Conservation (phyloP, 163 green algal genomes). For the Prototheca wickerhamii region DNA sequence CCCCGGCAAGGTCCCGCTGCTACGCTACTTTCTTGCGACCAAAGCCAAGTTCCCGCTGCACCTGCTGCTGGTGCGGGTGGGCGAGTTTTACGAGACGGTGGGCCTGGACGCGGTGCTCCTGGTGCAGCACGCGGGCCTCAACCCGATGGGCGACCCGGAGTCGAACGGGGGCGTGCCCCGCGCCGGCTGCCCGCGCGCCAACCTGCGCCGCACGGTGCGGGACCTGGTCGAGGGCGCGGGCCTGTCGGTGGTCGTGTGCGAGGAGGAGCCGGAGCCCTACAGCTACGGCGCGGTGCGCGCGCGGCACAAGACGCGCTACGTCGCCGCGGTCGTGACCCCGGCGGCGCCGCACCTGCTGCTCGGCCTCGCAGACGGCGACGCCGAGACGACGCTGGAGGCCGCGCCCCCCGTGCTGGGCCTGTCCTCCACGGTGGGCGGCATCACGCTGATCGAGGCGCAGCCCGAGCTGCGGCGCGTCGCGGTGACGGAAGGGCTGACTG, state of each 20-base stretch:
- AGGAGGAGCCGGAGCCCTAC: constrained; percentile 34
- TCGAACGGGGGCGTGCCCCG: constrained; percentile 32
- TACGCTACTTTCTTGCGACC: constrained; percentile 21
- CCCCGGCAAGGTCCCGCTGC: constrained; percentile 21
- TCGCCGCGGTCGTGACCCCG: constrained; percentile 48
- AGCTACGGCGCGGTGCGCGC: constrained; percentile 31
- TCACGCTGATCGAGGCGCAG: constrained; percentile 46
- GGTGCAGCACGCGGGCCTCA: constrained; percentile 66
- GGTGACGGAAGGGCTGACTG: constrained; percentile 42
- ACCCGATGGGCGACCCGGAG: constrained; percentile 50
- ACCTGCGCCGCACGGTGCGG: constrained; percentile 48
- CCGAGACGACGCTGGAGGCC: constrained; percentile 17
- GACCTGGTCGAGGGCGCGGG: constrained; percentile 41
- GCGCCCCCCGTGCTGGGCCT: constrained; percentile 41
- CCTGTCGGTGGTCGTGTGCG: constrained; percentile 49
- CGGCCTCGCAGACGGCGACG: constrained; percentile 24
- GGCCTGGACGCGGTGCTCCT: constrained; percentile 79
- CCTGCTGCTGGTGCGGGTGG: constrained; percentile 10
- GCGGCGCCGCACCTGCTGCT: constrained; percentile 46
- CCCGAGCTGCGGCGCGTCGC: constrained; percentile 27
- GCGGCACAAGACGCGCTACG: constrained; percentile 47
- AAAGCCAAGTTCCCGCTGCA: constrained; percentile 17
- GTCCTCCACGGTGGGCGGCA: constrained; percentile 14
- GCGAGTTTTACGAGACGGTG: constrained; percentile 78
- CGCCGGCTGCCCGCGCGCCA: constrained; percentile 64